Base-by-base conservation (phyloP, 2,329 filamentous ascomycete genomes). In the Paraphoma chrysanthemicola region DNA sequence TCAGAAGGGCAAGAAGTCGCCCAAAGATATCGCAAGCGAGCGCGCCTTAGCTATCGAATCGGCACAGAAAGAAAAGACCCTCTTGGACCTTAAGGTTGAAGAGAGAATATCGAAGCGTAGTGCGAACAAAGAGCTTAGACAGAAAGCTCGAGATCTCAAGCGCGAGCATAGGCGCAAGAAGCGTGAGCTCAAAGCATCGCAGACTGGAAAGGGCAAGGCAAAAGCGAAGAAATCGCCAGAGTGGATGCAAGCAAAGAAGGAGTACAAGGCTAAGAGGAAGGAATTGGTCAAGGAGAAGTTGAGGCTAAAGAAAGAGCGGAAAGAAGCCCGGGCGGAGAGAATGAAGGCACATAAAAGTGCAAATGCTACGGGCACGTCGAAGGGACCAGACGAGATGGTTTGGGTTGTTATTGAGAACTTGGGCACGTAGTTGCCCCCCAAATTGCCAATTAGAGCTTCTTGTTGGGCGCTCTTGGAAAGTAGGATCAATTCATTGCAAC, bases 381-480 rank as follows among this genome's bases (percentile, higher is more conserved):
- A 41, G 43, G 56, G 42, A 17, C 47, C 30, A 36, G 59, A 63
- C 12, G 39, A 36, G n/a, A 53, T 68, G 62, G 59, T 73, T 23
- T 74, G 71, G 71, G 39, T 74, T 52, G 66, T 74, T 46, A 51
- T 74, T 50, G 68, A 71, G 60, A 72, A 74, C 62, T 44, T 71
- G 43, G 65, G 33, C 14, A 36, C 33, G 14, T 36, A 14, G 14
- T 14, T 36, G 33, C 5, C 23, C 5, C 23, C 5, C 23, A 23
- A 23, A 23, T 23, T 23, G 23, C 23, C 23, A 23, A 23, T 23
- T 23, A 23, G 23, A 23, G 23, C 23, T 23, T 23, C 3, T 23
- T 23, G 23, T 23, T 23, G 23, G 23, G 23, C 2, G 23, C 23
- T 23, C 23, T 23, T 23, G 2, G 23, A 23, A 23, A 5, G 2